Evolutionary conservation across 306 rosid species (phyloP).

Genomic region (Vicia villosa): DNA sequence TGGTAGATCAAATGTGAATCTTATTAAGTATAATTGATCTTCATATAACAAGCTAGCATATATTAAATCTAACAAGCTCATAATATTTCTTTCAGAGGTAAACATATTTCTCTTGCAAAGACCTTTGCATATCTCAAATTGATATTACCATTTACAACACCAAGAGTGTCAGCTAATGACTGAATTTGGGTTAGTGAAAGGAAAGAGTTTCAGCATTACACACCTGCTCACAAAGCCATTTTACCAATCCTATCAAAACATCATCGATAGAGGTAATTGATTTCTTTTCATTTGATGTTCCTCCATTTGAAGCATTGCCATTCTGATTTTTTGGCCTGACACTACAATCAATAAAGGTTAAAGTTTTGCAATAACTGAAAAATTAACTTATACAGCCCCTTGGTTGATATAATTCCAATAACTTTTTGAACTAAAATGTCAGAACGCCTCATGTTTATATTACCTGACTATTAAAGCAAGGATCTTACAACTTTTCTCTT

Average conservation of each 20-base stretch:
- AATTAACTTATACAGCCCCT: constrained; percentile 11
- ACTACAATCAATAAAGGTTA: constrained; percentile 49
- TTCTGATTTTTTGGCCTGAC: constrained; percentile 73
- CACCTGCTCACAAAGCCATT: constrained; percentile 99
- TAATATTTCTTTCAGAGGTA: constrained; percentile 25
- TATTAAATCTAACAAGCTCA: background rate
- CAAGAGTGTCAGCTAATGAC: constrained; percentile 10
- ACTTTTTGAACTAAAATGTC: constrained; percentile 21
- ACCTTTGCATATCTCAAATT: constrained; percentile 8
- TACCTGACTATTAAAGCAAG: constrained; percentile 87
- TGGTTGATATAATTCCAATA: constrained; percentile 24
- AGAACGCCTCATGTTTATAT: constrained; percentile 21
- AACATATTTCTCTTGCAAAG: constrained; percentile 11
- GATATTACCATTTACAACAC: background rate
- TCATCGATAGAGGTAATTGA: constrained; percentile 67
- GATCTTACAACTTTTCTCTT: constrained; percentile 97
- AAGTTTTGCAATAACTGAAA: constrained; percentile 24
- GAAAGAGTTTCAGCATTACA: constrained; percentile 31
- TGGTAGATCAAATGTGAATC: background rate
- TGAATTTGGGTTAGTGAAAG: constrained; percentile 1
- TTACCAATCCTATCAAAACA: constrained; percentile 86
- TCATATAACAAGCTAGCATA: background rate
- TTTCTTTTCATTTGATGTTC: constrained; percentile 72
- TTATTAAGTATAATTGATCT: constrained; percentile 8
- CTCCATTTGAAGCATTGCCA: constrained; percentile 60